These are phyloP conservation scores for Plasmodium yoelii DNA, from an alignment of 169 alveolate species.

Conservation along the genomic window DNA sequence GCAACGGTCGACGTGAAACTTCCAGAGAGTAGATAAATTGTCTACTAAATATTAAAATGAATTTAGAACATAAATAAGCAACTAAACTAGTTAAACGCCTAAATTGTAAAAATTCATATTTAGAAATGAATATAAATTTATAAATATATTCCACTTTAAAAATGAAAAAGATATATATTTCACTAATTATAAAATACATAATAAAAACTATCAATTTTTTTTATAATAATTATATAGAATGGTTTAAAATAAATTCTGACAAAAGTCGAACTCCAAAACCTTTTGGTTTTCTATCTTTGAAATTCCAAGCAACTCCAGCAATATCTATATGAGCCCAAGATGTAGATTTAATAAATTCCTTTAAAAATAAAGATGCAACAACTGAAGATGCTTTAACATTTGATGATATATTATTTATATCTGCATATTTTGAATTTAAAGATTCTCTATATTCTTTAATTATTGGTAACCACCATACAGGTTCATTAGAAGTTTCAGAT, in stretches of 20 bases:
- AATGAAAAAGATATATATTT: too few species aligned
- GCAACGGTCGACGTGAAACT: too few species aligned
- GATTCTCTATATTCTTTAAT: constrained; percentile 86
- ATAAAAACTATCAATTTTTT: not conserved
- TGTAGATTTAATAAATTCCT: constrained; percentile 91
- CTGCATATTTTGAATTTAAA: constrained; percentile 92
- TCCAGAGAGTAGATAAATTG: too few species aligned
- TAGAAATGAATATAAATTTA: too few species aligned
- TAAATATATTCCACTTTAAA: too few species aligned
- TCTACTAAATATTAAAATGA: too few species aligned
- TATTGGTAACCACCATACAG: constrained; percentile 92
- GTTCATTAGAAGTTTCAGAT: constrained; percentile 87
- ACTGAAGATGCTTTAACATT: constrained; percentile 88
- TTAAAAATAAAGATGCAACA: constrained; percentile 94
- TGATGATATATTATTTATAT: constrained; percentile 86
- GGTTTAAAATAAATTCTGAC: constrained; percentile 71
- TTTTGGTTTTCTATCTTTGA: constrained; percentile 82
- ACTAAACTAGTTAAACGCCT: too few species aligned
- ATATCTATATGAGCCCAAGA: constrained; percentile 96
- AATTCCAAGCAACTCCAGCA: constrained; percentile 94
- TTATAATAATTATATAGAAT: not conserved
- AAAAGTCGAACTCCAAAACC: constrained; percentile 90
- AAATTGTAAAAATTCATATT: too few species aligned
- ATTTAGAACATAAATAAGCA: too few species aligned
- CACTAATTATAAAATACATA: too few species aligned